Evolutionary conservation across 768 basidiomycete species (phyloP).

Genomic region (Cystobasidium ongulense): DNA sequence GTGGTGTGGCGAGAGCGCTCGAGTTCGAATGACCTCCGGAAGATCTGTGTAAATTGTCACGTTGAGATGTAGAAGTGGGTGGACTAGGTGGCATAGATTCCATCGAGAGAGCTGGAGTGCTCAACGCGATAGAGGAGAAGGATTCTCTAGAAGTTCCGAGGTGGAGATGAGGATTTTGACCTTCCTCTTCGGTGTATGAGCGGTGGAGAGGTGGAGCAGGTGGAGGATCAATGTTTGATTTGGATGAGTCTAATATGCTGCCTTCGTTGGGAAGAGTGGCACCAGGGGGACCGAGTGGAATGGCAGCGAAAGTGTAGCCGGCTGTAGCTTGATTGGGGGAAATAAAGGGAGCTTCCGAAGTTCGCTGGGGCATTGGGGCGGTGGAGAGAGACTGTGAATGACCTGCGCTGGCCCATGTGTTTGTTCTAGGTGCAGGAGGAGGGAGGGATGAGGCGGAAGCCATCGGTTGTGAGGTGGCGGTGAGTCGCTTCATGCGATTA

Average conservation of each 20-base stretch:
- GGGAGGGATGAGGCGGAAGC: not conserved
- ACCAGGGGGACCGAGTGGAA: not conserved
- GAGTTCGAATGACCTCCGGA: not conserved
- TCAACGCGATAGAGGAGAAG: not conserved
- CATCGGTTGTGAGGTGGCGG: constrained; percentile 13
- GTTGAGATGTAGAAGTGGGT: not conserved
- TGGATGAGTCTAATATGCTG: not conserved
- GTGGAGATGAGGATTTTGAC: constrained; percentile 8
- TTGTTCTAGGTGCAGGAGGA: not conserved
- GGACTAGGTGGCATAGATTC: not conserved
- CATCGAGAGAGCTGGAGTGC: constrained; percentile 4
- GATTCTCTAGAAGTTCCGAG: not conserved
- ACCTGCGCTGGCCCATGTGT: not conserved
- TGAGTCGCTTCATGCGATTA: constrained; percentile 18
- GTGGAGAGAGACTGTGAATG: not conserved
- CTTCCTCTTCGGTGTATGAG: constrained; percentile 29
- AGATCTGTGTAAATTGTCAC: not conserved
- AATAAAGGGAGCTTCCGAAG: not conserved
- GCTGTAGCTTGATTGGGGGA: not conserved
- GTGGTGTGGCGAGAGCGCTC: not conserved
- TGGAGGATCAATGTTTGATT: not conserved
- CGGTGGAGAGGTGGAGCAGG: constrained; percentile 25
- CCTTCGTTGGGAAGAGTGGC: too few relatives aligned
- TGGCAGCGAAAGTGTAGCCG: not conserved
- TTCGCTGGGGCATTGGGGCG: not conserved